Evolutionary conservation across 176 grass and related monocot genomes (phyloP).

Genomic region (Echinochloa phyllopogon): DNA sequence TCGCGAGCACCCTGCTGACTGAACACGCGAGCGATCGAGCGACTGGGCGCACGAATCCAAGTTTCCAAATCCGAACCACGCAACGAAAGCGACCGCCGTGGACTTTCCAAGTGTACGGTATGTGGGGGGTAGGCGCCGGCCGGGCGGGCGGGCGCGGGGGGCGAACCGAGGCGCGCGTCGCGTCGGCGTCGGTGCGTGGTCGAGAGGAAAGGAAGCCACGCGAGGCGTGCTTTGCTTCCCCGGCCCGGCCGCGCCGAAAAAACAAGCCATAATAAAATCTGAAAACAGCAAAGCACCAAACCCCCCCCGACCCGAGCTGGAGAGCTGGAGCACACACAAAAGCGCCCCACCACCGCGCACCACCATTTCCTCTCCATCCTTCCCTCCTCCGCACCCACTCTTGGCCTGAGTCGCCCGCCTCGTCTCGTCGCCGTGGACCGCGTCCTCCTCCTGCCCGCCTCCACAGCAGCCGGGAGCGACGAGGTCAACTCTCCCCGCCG

Average conservation of each 20-base stretch:
- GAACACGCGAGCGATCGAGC: too few relatives aligned
- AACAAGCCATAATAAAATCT: conserved; percentile 15
- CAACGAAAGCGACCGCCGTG: conserved; percentile 8
- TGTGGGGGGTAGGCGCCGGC: conserved; percentile 9
- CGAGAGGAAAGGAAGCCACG: conserved; percentile 34
- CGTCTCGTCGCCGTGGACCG: conserved; percentile 12
- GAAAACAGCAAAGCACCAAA: conserved; percentile 55
- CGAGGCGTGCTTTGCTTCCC: conserved; percentile 25
- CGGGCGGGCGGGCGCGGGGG: background rate
- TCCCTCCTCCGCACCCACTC: background rate
- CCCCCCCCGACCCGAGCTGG: background rate
- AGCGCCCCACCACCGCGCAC: conserved; percentile 34
- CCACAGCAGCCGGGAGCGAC: background rate
- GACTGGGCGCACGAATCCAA: background rate
- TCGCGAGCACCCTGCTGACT: too few relatives aligned
- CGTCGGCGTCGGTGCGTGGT: conserved; percentile 27
- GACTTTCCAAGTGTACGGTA: background rate
- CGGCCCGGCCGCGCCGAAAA: background rate
- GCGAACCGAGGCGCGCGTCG: background rate
- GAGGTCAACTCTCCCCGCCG: conserved; percentile 5
- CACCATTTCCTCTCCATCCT: conserved; percentile 1
- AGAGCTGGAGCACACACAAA: background rate
- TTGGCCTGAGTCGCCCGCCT: background rate
- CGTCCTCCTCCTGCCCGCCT: background rate
- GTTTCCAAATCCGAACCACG: background rate